A percentile compares a stretch with the other conserved stretches of the same genome.
Conservation (phyloP, 2,329 filamentous ascomycete species). For the Proliferodiscus dingleyae region DNA sequence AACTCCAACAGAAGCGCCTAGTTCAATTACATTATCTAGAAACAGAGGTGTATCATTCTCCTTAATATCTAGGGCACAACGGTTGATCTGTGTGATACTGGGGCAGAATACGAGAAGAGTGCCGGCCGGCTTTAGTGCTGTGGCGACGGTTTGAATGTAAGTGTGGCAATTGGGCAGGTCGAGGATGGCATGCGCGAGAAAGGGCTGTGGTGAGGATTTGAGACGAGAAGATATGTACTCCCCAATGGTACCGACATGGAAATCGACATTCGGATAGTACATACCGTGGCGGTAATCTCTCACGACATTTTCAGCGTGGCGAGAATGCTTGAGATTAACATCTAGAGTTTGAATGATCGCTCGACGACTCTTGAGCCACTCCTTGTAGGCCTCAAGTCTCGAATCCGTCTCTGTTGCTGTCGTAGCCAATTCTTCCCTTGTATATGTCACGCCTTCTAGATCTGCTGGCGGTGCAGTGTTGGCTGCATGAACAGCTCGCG, state of each 20-base stretch:
- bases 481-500: slow-evolving; percentile 69
- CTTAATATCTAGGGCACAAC: slow-evolving; percentile 53
- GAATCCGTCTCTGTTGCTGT: slow-evolving; percentile 1
- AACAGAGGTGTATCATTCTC: slow-evolving; percentile 48
- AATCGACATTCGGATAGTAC: slow-evolving; percentile 67
- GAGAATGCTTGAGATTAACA: slow-evolving; percentile 54
- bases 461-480: slow-evolving; percentile 51
- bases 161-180: slow-evolving; percentile 63
- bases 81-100: slow-evolving; percentile 71
- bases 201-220: slow-evolving; percentile 44
- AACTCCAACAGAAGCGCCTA: slow-evolving; percentile 43
- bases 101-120: slow-evolving; percentile 68
- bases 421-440: not conserved
- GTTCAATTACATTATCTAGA: slow-evolving; percentile 56
- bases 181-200: slow-evolving; percentile 66
- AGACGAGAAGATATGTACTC: slow-evolving; percentile 56
- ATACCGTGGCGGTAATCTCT: slow-evolving; percentile 63
- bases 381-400: slow-evolving; percentile 16
- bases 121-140: slow-evolving; percentile 60
- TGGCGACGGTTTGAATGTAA: slow-evolving; percentile 44
- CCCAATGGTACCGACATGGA: slow-evolving; percentile 63
- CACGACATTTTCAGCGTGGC: slow-evolving; percentile 60
- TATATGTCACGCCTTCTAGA: not conserved
- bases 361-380: slow-evolving; percentile 41
- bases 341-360: slow-evolving; percentile 76